Base-by-base conservation (phyloP, 2,329 filamentous ascomycete species). In the Pleurostoma richardsiae region DNA sequence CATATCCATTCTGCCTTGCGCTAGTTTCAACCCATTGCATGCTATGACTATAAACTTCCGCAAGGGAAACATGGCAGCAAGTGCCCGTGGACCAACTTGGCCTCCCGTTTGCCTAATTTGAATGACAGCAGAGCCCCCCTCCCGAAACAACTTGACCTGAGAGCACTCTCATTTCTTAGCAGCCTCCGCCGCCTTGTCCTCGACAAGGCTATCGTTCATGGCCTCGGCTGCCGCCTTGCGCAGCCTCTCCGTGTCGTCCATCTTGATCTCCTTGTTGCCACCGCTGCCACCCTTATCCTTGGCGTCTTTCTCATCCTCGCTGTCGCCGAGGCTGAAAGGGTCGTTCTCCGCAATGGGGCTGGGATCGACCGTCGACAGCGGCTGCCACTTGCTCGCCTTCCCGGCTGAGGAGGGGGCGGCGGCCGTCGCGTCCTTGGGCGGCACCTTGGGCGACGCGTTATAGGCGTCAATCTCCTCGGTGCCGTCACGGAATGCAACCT, bases 301-400 rank as follows among this genome's bases (percentile, higher is more conserved):
- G 11, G 73, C 67, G 45, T 91, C 88, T 56, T 86, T 86, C 67
- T 99, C 94, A 55, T 96, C 91, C 56, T 97, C 92, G 59, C 90
- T 95, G 57, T 97, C 92, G 4, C 94, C 94, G 10, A 99, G 77
- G 59, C 90, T 96, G 70, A 99, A 99, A 0, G 94, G 94, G 61
- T 99, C 94, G 58, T 96, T 92, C 56, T 97, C 90, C 19, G 80
- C 77, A 51, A 96, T 86, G 10, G 92, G 91, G 52, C 81, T 85
- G 1, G 91, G 90, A 53, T 95, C 88, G 10, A 96, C 83, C 0
- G 85, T 79, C 10, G 91, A 90, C 56, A 99, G 72, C 7, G 94
- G 92, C 67, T 99, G 92, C 94, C 94, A 99, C 72, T 99, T 99
- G 78, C 91, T 96, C 41, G 80, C 69, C 70, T 90, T 94, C 54